phyloP scores from a whole-genome alignment of 352 stramenopile genomes.

The Globisporangium recalcitrans region DNA sequence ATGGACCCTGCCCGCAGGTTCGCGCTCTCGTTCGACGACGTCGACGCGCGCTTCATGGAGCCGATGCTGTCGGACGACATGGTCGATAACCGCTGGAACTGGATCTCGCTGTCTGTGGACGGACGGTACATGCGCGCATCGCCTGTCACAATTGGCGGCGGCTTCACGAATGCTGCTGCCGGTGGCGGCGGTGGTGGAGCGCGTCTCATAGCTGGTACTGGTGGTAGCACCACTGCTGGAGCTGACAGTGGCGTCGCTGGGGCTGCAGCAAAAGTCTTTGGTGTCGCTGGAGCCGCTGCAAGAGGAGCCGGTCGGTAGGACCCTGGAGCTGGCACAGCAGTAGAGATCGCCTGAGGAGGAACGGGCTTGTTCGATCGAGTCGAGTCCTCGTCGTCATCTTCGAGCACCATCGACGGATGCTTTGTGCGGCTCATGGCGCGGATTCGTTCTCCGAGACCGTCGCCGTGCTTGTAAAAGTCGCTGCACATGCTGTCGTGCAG shows the following conservation, averaged over 20 bases:
- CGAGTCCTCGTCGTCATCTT: conserved; percentile 16
- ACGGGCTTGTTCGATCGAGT: background rate
- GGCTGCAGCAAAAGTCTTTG: conserved; percentile 1
- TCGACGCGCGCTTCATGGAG: conserved; percentile 20
- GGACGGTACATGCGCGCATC: conserved; percentile 8
- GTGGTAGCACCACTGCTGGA: background rate
- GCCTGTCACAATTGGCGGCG: background rate
- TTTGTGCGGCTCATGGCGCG: conserved; percentile 7
- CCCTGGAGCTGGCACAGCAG: background rate
- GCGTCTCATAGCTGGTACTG: background rate
- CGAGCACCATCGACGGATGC: conserved; percentile 13
- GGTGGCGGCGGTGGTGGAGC: conserved; percentile 12
- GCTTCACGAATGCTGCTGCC: conserved; percentile 9
- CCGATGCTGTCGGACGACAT: conserved; percentile 16
- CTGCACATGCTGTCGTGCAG: conserved; percentile 20
- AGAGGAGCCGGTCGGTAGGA: background rate
- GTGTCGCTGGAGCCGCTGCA: background rate
- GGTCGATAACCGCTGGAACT: conserved; percentile 18
- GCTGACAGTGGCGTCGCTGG: conserved; percentile 7
- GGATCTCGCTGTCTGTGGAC: conserved; percentile 13
- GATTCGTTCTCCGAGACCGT: conserved; percentile 14
- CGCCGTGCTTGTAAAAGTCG: conserved; percentile 17
- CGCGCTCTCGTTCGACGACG: conserved; percentile 16
- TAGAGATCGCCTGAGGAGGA: background rate
- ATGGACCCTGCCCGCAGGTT: conserved; percentile 18